Base-by-base conservation (phyloP, 2,329 filamentous ascomycete genomes). In the Epichloe sylvatica region DNA sequence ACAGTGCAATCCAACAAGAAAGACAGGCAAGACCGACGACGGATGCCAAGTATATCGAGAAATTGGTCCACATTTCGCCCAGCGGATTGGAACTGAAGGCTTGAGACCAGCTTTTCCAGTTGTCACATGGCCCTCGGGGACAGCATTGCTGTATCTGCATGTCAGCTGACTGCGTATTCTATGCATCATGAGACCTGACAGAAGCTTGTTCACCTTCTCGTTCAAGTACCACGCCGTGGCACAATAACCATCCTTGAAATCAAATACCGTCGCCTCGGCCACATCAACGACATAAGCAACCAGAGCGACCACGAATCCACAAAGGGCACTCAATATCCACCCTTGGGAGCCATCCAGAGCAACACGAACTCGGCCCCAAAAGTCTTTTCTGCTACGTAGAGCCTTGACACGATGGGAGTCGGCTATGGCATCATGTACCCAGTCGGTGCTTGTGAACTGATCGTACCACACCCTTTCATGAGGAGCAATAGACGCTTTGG, bases 381-480 rank as follows among this genome's bases (percentile, higher is more conserved):
- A 76, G 67, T 91, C 92, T 64, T 84, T 94, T 45, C 89, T 77
- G 59, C 77, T 82, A 46, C 88, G 80, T 38, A 98, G 74, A 48
- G 82, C 82, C 64, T 94, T 92, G 46, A 94, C 81, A 25, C 92
- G 85, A 59, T 89, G 87, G 9, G 90, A 88, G 67, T 97, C 92
- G 60, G 89, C 87, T 57, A 98, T 96, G 64, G 85, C 90, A 66
- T 98, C 92, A 63, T 95, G 91, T 1, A 98, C 90, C 92, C 92
- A 98, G 65, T 98, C 91, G 49, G 88, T 96, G 6, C 87, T 94
- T 5, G 89, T 95, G 61, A 95, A 95, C 67, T 98, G 92, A 70
- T 98, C 92, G 68, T 97, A 97, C 92, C 92, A 97, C 9, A 94
- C 85, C 52, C 92, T 82, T 57, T 97, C 89, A 61, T 96, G 86